phyloP scores from a whole-genome alignment of 2,329 filamentous ascomycete species.

The Thielaviopsis punctulata region DNA sequence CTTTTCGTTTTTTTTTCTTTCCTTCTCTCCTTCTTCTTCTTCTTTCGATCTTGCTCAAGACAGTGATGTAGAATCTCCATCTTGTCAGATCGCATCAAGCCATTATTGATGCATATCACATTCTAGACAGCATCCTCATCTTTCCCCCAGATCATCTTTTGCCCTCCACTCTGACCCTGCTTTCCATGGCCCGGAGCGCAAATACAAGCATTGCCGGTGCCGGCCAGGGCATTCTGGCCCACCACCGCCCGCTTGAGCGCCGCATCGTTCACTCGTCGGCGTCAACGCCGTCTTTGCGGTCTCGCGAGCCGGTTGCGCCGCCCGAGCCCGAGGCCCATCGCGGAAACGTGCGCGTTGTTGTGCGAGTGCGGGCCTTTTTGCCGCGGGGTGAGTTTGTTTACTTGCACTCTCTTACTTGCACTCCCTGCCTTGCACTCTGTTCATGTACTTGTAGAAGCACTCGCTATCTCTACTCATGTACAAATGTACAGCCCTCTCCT shows the following conservation, averaged over 20 bases:
- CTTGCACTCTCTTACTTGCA: conserved; percentile 13
- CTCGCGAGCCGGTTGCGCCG: conserved; percentile 46
- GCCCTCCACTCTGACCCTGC: background rate
- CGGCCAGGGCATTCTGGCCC: conserved; percentile 23
- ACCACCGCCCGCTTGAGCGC: conserved; percentile 25
- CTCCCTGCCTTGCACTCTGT: too few species aligned
- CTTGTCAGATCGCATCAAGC: conserved; percentile 18
- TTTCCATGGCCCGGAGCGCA: conserved; percentile 15
- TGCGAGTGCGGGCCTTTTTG: conserved; percentile 63
- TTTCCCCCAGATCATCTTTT: background rate
- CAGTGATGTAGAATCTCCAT: conserved; percentile 23
- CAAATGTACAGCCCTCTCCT: too few species aligned
- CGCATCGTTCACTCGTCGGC: conserved; percentile 43
- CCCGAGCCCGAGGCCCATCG: conserved; percentile 42
- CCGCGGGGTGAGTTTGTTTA: conserved; percentile 43
- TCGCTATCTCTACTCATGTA: too few species aligned
- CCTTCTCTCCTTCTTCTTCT: background rate
- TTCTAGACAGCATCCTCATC: conserved; percentile 21
- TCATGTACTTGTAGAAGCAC: too few species aligned
- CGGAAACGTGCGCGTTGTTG: conserved; percentile 69
- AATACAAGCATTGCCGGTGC: conserved; percentile 25
- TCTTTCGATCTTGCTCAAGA: conserved; percentile 1
- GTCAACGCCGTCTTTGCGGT: conserved; percentile 62
- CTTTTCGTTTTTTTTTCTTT: background rate
- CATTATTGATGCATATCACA: conserved; percentile 13